These are phyloP conservation scores for Cordyceps tenuipes DNA, from an alignment of 2,329 filamentous ascomycete genomes.

Conservation along the genomic window DNA sequence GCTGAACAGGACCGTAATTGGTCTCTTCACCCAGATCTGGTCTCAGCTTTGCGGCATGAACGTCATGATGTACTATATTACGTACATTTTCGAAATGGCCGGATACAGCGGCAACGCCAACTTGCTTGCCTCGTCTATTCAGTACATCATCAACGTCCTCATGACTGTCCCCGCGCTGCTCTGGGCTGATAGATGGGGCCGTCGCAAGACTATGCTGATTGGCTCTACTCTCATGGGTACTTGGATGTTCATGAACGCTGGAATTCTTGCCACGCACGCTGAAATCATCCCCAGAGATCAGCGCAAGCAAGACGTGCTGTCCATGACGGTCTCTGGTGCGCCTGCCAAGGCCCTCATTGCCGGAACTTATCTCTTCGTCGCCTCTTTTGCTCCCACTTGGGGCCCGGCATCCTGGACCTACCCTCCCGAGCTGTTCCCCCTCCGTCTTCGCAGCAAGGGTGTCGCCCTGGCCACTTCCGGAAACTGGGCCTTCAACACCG, in stretches of 20 bases:
- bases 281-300: conserved; percentile 33
- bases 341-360: conserved; percentile 57
- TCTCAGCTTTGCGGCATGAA: conserved; percentile 50
- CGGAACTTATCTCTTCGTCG: conserved; percentile 57
- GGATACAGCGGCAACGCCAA: conserved; percentile 37
- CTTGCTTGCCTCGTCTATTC: conserved; percentile 46
- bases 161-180: conserved; percentile 71
- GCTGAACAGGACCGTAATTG: conserved; percentile 44
- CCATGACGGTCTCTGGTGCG: conserved; percentile 35
- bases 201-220: conserved; percentile 58
- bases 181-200: conserved; percentile 69
- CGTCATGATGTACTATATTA: conserved; percentile 59
- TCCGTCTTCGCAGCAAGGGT: conserved; percentile 29
- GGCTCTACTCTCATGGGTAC: conserved; percentile 58
- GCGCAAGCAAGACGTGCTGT: conserved; percentile 36
- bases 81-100: conserved; percentile 31
- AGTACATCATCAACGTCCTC: conserved; percentile 67
- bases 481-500: conserved; percentile 35
- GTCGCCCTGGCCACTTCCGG: conserved; percentile 27
- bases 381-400: conserved; percentile 37
- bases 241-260: conserved; percentile 49
- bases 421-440: conserved; percentile 32
- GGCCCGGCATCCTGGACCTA: conserved; percentile 41
- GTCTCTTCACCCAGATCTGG: conserved; percentile 46
- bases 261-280: conserved; percentile 41